phyloP scores from a whole-genome alignment of 441 rosid species.

The Syzygium syzygioides region DNA sequence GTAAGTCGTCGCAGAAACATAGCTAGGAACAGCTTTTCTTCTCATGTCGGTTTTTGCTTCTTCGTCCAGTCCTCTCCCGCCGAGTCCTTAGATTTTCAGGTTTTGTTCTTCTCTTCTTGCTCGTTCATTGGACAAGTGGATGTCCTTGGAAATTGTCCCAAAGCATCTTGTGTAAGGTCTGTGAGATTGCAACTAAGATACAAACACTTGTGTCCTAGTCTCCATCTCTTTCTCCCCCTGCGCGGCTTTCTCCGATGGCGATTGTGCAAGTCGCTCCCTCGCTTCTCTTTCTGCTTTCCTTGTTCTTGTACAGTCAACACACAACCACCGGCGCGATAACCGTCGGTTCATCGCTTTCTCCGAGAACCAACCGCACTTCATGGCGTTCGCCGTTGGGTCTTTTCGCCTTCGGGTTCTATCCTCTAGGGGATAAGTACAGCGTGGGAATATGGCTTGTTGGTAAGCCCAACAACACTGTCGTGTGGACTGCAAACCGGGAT shows the following conservation, averaged over 20 bases:
- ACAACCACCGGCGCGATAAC: background rate
- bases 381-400: background rate
- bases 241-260: background rate
- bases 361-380: accelerated
- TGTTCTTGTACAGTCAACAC: background rate
- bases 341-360: background rate
- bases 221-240: background rate
- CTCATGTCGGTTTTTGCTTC: background rate
- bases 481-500: slow-evolving; percentile 5
- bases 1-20: background rate
- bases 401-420: background rate
- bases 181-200: background rate
- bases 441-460: background rate
- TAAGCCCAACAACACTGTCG: background rate
- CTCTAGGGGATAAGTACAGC: background rate
- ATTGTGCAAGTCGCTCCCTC: background rate
- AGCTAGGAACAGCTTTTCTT: background rate
- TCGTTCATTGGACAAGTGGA: background rate
- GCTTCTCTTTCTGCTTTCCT: background rate
- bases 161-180: background rate
- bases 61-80: background rate
- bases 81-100: background rate
- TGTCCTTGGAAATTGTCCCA: background rate
- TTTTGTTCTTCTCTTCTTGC: background rate
- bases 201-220: background rate